Base-by-base conservation (phyloP, 805 yeast genomes). In the Starmerella khaoyaiensis region DNA sequence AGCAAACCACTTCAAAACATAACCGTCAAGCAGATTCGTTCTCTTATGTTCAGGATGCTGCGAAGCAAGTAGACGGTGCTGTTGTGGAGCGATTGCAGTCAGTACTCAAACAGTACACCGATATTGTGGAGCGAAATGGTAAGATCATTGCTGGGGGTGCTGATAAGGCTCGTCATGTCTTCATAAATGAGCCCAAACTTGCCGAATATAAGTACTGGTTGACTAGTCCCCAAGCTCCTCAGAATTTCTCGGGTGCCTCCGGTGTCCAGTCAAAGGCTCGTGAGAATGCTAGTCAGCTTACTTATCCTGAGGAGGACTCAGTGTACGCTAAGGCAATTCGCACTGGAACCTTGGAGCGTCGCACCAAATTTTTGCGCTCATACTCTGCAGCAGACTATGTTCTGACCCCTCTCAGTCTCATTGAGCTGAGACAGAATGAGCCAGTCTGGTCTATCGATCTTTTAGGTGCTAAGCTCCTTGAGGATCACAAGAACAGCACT, bases 341-440 rank as follows among this genome's bases (percentile, higher is more conserved):
- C 37, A 71, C 83, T 10, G 95, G 96, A 2, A 71, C 67, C 46
- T 65, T 87, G 45, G 97, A 90, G 58, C 71, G 95, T 57, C 70
- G 94, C 51, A 81, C 96, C 5, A 87, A 87, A 64, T 86, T 74
- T 56, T 65, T 90, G 47, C 86, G 86, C 63, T 78, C 87, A n/a
- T 90, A 84, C 59, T 73, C 93, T 4, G 70, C 75, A 45, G 94
- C 90, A 3, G 90, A 79, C 74, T 90, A 83, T 55, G 94, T 87
- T 15, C 64, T 87, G 48, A 84, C 98, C 3, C 79, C 95, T 22
- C 75, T 76, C 39, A 84, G 73, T 52, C 62, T 87, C 39, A 97
- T 90, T 56, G 98, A 87, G 61, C 81, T 87, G 61, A 86, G 84
- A 62, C 41, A 42, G 22, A 45, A 42, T 28, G 31, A 42, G 31